Evolutionary conservation across 2,329 filamentous ascomycete genomes (phyloP).

Genomic region (Trematosphaeria pertusa): DNA sequence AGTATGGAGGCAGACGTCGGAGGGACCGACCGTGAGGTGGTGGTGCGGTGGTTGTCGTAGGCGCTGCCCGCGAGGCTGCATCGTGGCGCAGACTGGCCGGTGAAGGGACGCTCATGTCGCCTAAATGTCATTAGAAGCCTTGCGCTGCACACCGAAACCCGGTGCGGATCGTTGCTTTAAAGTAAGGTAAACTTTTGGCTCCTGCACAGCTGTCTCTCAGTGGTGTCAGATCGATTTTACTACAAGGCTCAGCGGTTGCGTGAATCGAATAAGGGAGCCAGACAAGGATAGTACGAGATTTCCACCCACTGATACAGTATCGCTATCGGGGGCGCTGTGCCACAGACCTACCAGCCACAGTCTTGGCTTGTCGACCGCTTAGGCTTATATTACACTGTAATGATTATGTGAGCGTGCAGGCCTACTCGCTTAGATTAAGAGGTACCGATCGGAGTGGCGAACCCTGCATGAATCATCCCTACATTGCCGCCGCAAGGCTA

Average conservation of each 20-base stretch:
- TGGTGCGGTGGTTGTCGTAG: constrained; percentile 12
- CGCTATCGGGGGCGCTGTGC: not conserved
- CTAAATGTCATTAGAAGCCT: constrained; percentile 10
- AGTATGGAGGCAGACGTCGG: constrained; percentile 12
- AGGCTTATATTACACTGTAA: not conserved
- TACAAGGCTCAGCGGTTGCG: too few relatives aligned
- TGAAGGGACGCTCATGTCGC: constrained; percentile 11
- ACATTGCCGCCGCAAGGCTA: too few relatives aligned
- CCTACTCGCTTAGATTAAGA: too few relatives aligned
- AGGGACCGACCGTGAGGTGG: constrained; percentile 6
- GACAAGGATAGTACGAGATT: too few relatives aligned
- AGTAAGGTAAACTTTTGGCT: too few relatives aligned
- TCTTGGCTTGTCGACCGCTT: not conserved
- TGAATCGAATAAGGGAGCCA: too few relatives aligned
- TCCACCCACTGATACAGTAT: too few relatives aligned
- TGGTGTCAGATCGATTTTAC: too few relatives aligned
- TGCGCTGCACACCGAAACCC: constrained; percentile 2
- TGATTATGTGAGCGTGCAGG: not conserved
- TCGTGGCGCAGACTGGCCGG: constrained; percentile 17
- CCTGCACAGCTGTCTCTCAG: too few relatives aligned
- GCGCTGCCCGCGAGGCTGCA: constrained; percentile 21
- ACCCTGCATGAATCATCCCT: too few relatives aligned
- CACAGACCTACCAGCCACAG: not conserved
- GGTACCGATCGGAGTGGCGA: too few relatives aligned
- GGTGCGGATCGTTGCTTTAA: not conserved